Evolutionary conservation across 1,139 yeast species (phyloP).

Genomic region (Kurtzmaniella quercitrusa): DNA sequence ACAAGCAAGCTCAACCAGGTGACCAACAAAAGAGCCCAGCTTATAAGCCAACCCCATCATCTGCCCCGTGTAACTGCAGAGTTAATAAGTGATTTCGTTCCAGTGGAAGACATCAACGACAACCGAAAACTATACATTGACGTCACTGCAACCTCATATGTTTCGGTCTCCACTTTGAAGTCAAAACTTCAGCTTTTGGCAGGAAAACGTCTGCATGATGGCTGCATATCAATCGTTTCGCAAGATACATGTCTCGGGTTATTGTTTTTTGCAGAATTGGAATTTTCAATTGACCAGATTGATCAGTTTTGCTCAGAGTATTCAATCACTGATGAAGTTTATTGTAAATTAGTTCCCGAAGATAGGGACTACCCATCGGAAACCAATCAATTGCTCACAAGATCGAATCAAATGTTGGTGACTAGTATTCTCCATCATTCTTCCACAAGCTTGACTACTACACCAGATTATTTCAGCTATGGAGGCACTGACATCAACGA

Average conservation of each 20-base stretch:
- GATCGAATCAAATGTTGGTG: conserved; percentile 4
- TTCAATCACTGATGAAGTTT: conserved; percentile 28
- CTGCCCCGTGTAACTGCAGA: conserved; percentile 1
- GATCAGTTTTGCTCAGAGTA: conserved; percentile 26
- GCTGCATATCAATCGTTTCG: conserved; percentile 48
- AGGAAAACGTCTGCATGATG: conserved; percentile 45
- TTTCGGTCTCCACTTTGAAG: conserved; percentile 29
- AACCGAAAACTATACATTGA: conserved; percentile 29
- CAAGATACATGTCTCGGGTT: conserved; percentile 42
- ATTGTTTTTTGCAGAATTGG: conserved; percentile 51
- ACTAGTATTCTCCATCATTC: conserved; percentile 2
- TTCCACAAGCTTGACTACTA: conserved; percentile 3
- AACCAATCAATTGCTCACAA: conserved; percentile 3
- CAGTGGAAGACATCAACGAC: conserved; percentile 4
- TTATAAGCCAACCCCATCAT: background rate
- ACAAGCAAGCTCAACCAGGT: conserved; percentile 2
- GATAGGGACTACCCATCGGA: conserved; percentile 12
- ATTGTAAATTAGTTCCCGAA: conserved; percentile 25
- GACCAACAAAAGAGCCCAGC: conserved; percentile 2
- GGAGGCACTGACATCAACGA: conserved; percentile 16
- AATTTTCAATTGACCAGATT: conserved; percentile 47
- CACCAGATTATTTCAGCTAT: conserved; percentile 27
- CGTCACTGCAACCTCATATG: conserved; percentile 33
- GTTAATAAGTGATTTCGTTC: conserved; percentile 5
- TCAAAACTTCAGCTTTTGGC: conserved; percentile 35